Base-by-base conservation (phyloP, 1,139 yeast species). In the Debaryomyces sp. region DNA sequence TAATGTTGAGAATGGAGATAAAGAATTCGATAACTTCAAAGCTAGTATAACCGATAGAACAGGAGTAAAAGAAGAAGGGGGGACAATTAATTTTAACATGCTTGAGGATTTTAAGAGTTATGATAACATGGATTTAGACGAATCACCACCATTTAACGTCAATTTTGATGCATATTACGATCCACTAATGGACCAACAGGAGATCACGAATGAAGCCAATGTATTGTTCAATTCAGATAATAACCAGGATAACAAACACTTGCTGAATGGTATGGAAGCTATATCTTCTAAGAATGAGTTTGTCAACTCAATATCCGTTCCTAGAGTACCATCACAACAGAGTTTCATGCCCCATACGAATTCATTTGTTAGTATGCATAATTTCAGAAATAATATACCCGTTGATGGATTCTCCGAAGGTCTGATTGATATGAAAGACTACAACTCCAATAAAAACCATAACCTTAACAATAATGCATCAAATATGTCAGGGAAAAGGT, bases 141-240 rank as follows among this genome's bases (percentile, higher is more conserved):
- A 71, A 43, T 66, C 71, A 15, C 77, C 77, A 3, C 76, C 74
- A 8, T 72, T 73, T 48, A 66, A 77, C 2, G 62, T 73, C 17
- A 77, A 69, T 32, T 71, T 66, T 67, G 74, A 70, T 47, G 43
- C 61, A 27, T 64, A 53, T 41, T 57, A 55, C 44, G 69, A 64
- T 50, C 54, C 61, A 5, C 33, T 47, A 39, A 35, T 47, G 32
- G 47, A 48, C 22, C 12, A 33, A 9, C 37, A 41, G 17, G 41
- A 9, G 5, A 29, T 15, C 6, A 33, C 12, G 18, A 24, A 26
- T 18, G 35, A 33, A 1, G 13, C 38, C 22, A 35, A 36, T 12
- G 37, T 44, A 6, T 29, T 36, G 41, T 41, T 41, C 23, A 36
- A 35, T 21, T 17, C 47, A 3, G 23, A 18, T 22, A 30, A 24